Base-by-base conservation (phyloP, 257 asterid species). In the Capsicum rhomboideum region DNA sequence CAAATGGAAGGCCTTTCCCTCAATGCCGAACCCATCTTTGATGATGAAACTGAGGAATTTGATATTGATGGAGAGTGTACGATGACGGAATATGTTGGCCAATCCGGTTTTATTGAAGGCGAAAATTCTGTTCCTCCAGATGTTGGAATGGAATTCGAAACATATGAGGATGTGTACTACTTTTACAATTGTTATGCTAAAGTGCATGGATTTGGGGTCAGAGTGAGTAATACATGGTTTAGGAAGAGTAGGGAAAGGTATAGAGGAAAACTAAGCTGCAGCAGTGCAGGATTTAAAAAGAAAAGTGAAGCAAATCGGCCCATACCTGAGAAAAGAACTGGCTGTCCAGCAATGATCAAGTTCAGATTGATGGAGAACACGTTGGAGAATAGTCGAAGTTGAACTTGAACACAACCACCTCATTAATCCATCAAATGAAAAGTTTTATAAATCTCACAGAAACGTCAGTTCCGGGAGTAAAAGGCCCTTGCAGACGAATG, bases 251-350 rank as follows among this genome's bases (percentile, higher is more conserved):
- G 86, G 82, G 97, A 92, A 87, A 89, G 87, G 85, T 92, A 92
- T 53, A 83, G 97, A 86, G 97, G 88, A 80, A 92, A 92, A 82
- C 81, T 92, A 63, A 92, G 94, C 87, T 91, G 94, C 87, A 91
- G 92, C 79, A 90, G 92, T 87, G 92, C 96, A 11, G 96, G 94
- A 5, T 92, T 92, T 90, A 92, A 92, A 87, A 92, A 91, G 94
- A 91, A 89, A 90, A 90, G 87, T 3, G 92, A 88, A 75, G 94
- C 92, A 58, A 90, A 89, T 63, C 85, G 90, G 74, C 94, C 95
- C 20, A 91, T 93, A 69, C 94, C 95, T 10, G 91, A 91, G 90
- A 92, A 93, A 46, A 92, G 95, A 82, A 92, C 94, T 4, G 95
- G 94, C 29, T 91, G 95, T 86, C 94, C 93, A 10, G 95, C 93